Base-by-base conservation (phyloP, 192 early-diverging fungal species). In the Geranomyces michiganensis region DNA sequence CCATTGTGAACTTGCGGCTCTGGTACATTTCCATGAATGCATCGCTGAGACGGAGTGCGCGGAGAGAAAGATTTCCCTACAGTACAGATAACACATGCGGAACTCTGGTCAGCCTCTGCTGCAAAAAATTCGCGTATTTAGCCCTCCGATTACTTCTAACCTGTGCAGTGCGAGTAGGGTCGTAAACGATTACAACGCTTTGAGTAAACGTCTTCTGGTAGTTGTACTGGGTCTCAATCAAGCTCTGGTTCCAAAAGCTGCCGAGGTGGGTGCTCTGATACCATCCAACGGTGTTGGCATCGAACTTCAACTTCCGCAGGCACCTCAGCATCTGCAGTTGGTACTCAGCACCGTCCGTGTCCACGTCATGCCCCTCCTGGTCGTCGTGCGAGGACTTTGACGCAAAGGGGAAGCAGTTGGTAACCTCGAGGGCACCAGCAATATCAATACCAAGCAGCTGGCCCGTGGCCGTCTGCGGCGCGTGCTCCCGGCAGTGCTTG, bases 201-300 rank as follows among this genome's bases (percentile, higher is more conserved):
- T 95, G 87, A 60, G 84, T 84, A 66, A 93, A 85, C 44, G 91
- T 88, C 77, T 87, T 88, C 82, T 99, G 96, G 82, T 95, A 95
- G 74, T 89, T 90, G 65, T 86, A 90, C 82, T 96, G 93, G 27
- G 89, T 91, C 56, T 98, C 95, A 76, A 99, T 86, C 73, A 98
- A 80, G 33, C 86, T 88, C 79, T 91, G 87, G 79, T 94, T 92
- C 87, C 95, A 90, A 77, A 95, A 95, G 70, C 90, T 89, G 68
- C 91, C 92, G 72, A 96, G 80, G 62, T 91, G 85, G 32, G 95
- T 90, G 27, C 94, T 93, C 75, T 94, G 94, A 81, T 98, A 84
- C 94, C 97, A 96, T 24, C 97, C 97, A 41, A 98, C 96, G 51
- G 94, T 91, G 86, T 95, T 96, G 73, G 92, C 91, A 74, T 99